phyloP scores from a whole-genome alignment of 495 filamentous ascomycete genomes.

The Penicillium robsamsonii region DNA sequence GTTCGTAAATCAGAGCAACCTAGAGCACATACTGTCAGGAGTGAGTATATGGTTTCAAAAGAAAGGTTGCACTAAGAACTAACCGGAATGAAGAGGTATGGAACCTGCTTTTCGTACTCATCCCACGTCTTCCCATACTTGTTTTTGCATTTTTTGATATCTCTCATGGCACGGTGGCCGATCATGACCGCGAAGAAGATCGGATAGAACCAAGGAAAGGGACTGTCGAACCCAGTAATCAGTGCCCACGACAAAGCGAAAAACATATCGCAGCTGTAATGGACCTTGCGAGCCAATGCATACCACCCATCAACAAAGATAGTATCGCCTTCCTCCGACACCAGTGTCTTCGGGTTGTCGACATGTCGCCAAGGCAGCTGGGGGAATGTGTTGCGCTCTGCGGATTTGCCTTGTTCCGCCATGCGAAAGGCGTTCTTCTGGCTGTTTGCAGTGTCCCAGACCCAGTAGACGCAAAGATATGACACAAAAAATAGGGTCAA shows the following conservation, averaged over 20 bases:
- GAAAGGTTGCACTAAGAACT: conserved; percentile 34
- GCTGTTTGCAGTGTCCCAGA: conserved; percentile 86
- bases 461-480: conserved; percentile 85
- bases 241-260: conserved; percentile 67
- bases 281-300: conserved; percentile 81
- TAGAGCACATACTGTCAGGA: conserved; percentile 1
- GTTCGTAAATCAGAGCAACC: not conserved
- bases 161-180: conserved; percentile 72
- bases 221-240: conserved; percentile 57
- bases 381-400: conserved; percentile 79
- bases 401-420: conserved; percentile 66
- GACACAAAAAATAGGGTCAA: conserved; percentile 58
- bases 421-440: conserved; percentile 94
- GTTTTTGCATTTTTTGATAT: conserved; percentile 51
- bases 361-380: conserved; percentile 79
- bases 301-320: conserved; percentile 90
- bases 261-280: conserved; percentile 84
- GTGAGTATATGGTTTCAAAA: not conserved
- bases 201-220: conserved; percentile 7
- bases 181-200: conserved; percentile 9
- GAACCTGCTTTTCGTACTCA: conserved; percentile 79
- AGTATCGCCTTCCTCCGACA: conserved; percentile 67
- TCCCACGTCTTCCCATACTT: conserved; percentile 84
- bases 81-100: conserved; percentile 91
- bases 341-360: conserved; percentile 74